Evolutionary conservation across 2,329 filamentous ascomycete genomes (phyloP).

Genomic region (Colletotrichum zoysiae): DNA sequence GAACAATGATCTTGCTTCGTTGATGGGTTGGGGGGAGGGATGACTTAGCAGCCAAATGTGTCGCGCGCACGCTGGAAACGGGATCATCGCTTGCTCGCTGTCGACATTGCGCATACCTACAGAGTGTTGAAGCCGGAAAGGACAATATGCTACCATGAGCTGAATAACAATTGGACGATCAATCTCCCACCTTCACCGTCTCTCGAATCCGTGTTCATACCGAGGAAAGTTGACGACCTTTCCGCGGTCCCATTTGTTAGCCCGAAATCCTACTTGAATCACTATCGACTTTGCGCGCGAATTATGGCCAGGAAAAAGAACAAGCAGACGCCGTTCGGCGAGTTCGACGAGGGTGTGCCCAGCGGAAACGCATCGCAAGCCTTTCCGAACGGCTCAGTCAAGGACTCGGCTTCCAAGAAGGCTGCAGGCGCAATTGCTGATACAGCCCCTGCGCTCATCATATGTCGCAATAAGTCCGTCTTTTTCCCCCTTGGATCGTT

Average conservation of each 20-base stretch:
- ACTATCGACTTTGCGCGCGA: not conserved
- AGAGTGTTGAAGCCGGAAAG: slow-evolving; percentile 7
- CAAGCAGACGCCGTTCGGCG: slow-evolving; percentile 53
- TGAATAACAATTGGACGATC: slow-evolving; percentile 39
- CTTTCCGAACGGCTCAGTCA: slow-evolving; percentile 16
- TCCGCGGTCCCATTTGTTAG: not conserved
- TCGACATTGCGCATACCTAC: slow-evolving; percentile 2
- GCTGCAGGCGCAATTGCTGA: slow-evolving; percentile 48
- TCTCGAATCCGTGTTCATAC: slow-evolving; percentile 16
- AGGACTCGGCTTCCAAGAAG: slow-evolving; percentile 43
- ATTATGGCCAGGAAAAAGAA: slow-evolving; percentile 63
- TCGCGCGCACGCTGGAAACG: not conserved
- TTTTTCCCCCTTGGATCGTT: slow-evolving; percentile 8
- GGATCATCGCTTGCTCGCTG: not conserved
- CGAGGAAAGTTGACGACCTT: slow-evolving; percentile 21
- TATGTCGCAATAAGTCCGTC: slow-evolving; percentile 78
- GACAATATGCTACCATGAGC: slow-evolving; percentile 35
- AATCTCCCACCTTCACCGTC: slow-evolving; percentile 23
- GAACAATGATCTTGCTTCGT: not conserved
- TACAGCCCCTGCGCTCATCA: slow-evolving; percentile 65
- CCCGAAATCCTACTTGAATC: not conserved
- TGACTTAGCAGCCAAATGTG: not conserved
- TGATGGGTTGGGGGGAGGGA: not conserved
- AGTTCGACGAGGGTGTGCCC: slow-evolving; percentile 44
- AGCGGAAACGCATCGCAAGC: slow-evolving; percentile 35